Base-by-base conservation (phyloP, 352 stramenopile genomes). In the Aphanomyces cochlioides region DNA sequence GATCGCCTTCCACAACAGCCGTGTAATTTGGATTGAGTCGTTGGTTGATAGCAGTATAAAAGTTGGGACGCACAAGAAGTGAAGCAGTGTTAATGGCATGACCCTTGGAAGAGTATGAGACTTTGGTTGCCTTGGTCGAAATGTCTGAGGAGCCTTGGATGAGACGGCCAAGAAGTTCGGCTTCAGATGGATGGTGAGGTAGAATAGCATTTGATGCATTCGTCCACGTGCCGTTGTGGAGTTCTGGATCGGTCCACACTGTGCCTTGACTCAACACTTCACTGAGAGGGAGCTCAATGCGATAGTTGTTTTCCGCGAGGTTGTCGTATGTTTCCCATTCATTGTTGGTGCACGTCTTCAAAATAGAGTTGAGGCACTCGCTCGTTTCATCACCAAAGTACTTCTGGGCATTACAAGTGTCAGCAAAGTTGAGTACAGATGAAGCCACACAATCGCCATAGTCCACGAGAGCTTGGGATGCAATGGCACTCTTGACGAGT, bases 31-130 rank as follows among this genome's bases (percentile, higher is more conserved):
- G 63, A 28, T 8, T 19, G 3, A 69, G 37, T 7, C 47, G 63
- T n/a, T 63, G 19, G 63, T 69, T 69, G 50, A 69, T n/a, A 7
- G 63, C 5, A 34, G 50, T 38, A n/a, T 61, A 69, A 7, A 7
- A 34, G 50, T 69, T 61, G 12, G 63, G 39, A 19, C 47, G 50
- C 21, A 69, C 63, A 5, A 15, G 3, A 21, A 69, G 10, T 5
- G 13, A 15, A 6, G 63, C 63, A 1, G 54, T 47, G 50, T 69
- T 69, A 3, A 17, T 8, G 21, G 21, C 47, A 17, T 65, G 28
- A 15, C 34, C 7, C 43, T 59, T n/a, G 15, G 15, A 17, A 4
- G 28, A 47, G 3, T 56, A 17, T 6, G 28, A 39, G 28, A 69
- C 47, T 4, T 40, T 40, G 8, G 47, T 47, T 39, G 40, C 36